phyloP scores from a whole-genome alignment of 1,139 yeast genomes.

The Sugiyamaella grinbergsii region DNA sequence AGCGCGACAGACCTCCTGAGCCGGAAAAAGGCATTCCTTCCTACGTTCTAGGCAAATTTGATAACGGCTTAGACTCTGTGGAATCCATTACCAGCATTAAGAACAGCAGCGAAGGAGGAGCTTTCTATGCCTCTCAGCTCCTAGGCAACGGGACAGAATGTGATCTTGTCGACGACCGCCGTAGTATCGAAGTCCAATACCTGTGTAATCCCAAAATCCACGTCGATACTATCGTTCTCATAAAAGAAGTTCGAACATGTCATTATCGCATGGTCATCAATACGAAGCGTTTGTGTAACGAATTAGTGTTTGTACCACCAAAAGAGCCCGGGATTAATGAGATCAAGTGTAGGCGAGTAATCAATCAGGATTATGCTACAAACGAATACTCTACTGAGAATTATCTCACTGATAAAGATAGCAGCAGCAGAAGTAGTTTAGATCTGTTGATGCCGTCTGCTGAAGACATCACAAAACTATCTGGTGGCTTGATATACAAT shows the following conservation, averaged over 20 bases:
- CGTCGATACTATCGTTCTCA: conserved; percentile 45
- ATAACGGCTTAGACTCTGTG: conserved; percentile 35
- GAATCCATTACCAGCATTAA: conserved; percentile 30
- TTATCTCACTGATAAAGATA: neutral
- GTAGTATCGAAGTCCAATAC: conserved; percentile 66
- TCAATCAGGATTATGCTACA: conserved; percentile 7
- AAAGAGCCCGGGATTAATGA: conserved; percentile 46
- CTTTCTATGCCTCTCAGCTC: conserved; percentile 44
- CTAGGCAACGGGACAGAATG: conserved; percentile 67
- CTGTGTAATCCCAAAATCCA: conserved; percentile 56
- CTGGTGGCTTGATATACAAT: conserved; percentile 8
- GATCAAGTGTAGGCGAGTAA: conserved; percentile 49
- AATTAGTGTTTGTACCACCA: conserved; percentile 52
- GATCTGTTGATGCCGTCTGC: conserved; percentile 7
- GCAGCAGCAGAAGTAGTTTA: neutral
- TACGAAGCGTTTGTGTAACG: conserved; percentile 60
- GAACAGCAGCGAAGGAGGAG: conserved; percentile 25
- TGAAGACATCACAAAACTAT: conserved; percentile 12
- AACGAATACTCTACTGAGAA: too few species aligned
- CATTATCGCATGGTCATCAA: conserved; percentile 64
- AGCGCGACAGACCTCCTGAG: conserved; percentile 29
- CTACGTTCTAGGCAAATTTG: conserved; percentile 53
- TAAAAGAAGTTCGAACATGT: conserved; percentile 72
- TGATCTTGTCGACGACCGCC: conserved; percentile 65
- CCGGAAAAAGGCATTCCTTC: conserved; percentile 48